Base-by-base conservation (phyloP, 2,329 filamentous ascomycete species). In the Colletotrichum phormii region DNA sequence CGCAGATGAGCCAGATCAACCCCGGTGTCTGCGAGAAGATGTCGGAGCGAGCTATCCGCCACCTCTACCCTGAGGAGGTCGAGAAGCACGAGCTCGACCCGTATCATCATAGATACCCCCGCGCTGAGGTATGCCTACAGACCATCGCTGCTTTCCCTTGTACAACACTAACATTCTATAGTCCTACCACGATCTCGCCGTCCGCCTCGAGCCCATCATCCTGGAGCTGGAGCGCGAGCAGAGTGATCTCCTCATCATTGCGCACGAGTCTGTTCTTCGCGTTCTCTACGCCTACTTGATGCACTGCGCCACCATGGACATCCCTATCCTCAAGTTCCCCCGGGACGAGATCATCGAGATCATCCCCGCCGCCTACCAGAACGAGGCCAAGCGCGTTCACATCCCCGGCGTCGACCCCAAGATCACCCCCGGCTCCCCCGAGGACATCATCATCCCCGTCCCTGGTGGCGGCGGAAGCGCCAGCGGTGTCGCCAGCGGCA, bases 281-380 rank as follows among this genome's bases (percentile, higher is more conserved):
- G 97, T 99, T 29, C 89, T 99, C 4, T 99, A 99, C 80, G 95
- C 95, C 29, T 99, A 99, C 82, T 88, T 99, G 51, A 99, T 99
- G 97, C 97, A 97, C 77, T 98, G 97, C 84, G 97, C 96, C 80
- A 95, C 97, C 9, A 93, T 93, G 82, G 95, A 97, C 79, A 99
- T 99, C 75, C 97, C 97, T 4, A 93, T 92, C 77, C 90, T 99
- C 74, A 94, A 95, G 76, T 99, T 99, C 79, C 97, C 97, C 4
- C 93, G 97, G 55, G 93, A 99, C 80, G 95, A 99, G 81, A 98
- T 99, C 80, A 98, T 99, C 77, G 97, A 99, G 87, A 98, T 99
- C 80, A 97, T 98, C 72, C 97, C 97, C 3, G 95, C 96, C 22
- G 96, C 95, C 37, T 99, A 99, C 84, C 97, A 98, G 85, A 99